Evolutionary conservation across 176 grass and related monocot genomes (phyloP), one percentile per base, ranked within the genome.

Genomic region (Lolium perenne): DNA sequence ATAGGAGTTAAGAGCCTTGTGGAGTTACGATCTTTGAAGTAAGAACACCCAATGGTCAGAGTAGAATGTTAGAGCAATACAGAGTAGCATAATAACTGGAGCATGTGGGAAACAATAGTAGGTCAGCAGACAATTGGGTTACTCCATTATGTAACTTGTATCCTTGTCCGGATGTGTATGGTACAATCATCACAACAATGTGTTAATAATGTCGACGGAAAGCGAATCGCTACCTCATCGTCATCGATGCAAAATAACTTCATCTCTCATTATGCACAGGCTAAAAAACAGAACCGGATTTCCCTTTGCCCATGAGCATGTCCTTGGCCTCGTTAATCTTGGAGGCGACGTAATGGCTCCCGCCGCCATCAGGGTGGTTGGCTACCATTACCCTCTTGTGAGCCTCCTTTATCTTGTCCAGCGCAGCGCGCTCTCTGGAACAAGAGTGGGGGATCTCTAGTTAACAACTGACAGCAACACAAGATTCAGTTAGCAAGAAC

Each of bases 261-360:
- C 48, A 35, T 58, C 41, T 68, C 65, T 61, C 25, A 48, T 26
- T 76, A 75, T 84, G 20, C 20, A 63, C 51, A 32, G 25, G 46
- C 53, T 88, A 95, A 90, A 93, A 95, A 1, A 87, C 7, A 0
- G 86, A 55, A 4, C 94, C 92, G 0, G 87, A 86, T 50, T 90
- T 89, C 0, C 78, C 77, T 82, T 93, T 96, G 5, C 94, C 88
- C 57, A 71, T 54, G 43, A 99, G 77, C 38, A 94, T 88, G 46
- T 99, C 97, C 87, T 99, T 99, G 29, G 97, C 97, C 88, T 96
- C 94, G 4, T 96, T 96, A 29, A 94, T 94, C 79, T 96, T 96
- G 0, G 88, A 94, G 2, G 97, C 97, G 0, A 99, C 56, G 48
- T 94, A 99, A 93, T 99, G 97, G 67, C 97, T 99, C 71, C 97